A percentile compares a stretch with the other conserved stretches of the same genome.
phyloP scores from a whole-genome alignment of 257 asterid genomes.

The Ligustrum vulgare region DNA sequence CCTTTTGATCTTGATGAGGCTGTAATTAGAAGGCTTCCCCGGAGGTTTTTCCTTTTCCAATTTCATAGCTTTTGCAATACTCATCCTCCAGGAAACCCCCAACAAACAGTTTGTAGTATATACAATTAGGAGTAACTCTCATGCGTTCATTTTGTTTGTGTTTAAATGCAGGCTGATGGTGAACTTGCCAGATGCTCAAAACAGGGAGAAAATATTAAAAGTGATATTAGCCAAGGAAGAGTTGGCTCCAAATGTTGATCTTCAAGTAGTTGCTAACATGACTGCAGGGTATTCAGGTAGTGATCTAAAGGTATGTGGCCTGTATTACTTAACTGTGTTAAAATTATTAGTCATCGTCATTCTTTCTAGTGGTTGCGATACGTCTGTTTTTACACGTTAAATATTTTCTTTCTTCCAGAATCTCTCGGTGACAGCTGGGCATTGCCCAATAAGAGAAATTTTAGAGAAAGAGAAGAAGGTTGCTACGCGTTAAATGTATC shows the following conservation, averaged over 20 bases:
- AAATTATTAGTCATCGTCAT: background rate
- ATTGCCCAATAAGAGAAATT: conserved; percentile 84
- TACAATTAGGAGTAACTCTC: background rate
- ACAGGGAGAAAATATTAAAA: conserved; percentile 42
- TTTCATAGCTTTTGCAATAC: background rate
- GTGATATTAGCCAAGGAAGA: conserved; percentile 51
- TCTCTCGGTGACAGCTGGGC: conserved; percentile 79
- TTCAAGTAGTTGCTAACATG: conserved; percentile 48
- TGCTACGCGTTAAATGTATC: background rate
- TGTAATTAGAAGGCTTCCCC: conserved; percentile 56
- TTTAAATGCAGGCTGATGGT: conserved; percentile 50
- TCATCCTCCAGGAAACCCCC: background rate
- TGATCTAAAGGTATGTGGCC: conserved; percentile 46
- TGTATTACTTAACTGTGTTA: background rate
- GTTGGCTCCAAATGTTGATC: conserved; percentile 36
- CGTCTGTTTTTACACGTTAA: background rate
- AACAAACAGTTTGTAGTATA: background rate
- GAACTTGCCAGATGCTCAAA: conserved; percentile 43
- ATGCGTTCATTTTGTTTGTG: background rate
- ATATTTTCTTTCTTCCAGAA: conserved; percentile 45
- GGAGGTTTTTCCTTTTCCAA: conserved; percentile 36
- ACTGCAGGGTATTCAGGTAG: conserved; percentile 65
- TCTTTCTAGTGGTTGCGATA: background rate
- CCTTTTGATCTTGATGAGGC: conserved; percentile 65
- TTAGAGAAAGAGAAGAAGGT: conserved; percentile 88